Percentiles rank a stretch among this genome's conserved stretches.
Evolutionary conservation across 345 rosid genomes (phyloP).

Genomic region (Pseudoturritis turrita): DNA sequence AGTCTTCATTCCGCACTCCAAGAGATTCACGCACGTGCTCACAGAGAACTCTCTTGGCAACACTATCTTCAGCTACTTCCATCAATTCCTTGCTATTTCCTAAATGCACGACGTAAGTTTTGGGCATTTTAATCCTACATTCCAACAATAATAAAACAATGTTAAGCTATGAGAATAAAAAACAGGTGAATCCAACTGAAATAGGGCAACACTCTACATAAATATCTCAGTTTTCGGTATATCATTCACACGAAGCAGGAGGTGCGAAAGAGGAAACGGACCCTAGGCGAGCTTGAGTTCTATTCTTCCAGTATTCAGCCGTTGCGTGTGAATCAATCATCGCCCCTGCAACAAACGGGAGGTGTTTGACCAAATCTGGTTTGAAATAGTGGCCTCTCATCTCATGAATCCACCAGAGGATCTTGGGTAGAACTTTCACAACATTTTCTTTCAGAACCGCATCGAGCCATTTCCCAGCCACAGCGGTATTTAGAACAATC

Average conservation of each 20-base stretch:
- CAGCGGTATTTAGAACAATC: slow-evolving; percentile 85
- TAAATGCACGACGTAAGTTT: slow-evolving; percentile 87
- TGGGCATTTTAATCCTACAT: slow-evolving; percentile 90
- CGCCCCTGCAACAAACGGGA: slow-evolving; percentile 83
- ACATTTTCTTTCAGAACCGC: slow-evolving; percentile 68
- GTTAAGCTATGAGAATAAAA: neutral
- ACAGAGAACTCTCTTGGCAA: slow-evolving; percentile 71
- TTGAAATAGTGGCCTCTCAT: slow-evolving; percentile 96
- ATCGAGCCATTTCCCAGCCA: slow-evolving; percentile 94
- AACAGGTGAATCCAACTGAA: neutral
- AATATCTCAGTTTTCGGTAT: neutral
- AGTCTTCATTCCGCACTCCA: slow-evolving; percentile 69
- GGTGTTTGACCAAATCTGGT: slow-evolving; percentile 80
- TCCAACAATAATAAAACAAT: slow-evolving; percentile 11
- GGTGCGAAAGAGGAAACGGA: slow-evolving; percentile 27
- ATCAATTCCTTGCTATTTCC: slow-evolving; percentile 90
- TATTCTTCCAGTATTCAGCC: slow-evolving; percentile 85
- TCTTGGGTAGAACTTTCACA: slow-evolving; percentile 65
- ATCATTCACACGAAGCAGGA: neutral
- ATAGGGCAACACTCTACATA: neutral
- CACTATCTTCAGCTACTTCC: slow-evolving; percentile 89
- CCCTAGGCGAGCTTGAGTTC: slow-evolving; percentile 79
- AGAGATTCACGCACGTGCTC: slow-evolving; percentile 89
- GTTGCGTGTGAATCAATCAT: slow-evolving; percentile 95
- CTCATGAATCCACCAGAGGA: slow-evolving; percentile 98